Conservation (phyloP, 371 early-diverging fungal genomes). For the Rhizopus sp. region DNA sequence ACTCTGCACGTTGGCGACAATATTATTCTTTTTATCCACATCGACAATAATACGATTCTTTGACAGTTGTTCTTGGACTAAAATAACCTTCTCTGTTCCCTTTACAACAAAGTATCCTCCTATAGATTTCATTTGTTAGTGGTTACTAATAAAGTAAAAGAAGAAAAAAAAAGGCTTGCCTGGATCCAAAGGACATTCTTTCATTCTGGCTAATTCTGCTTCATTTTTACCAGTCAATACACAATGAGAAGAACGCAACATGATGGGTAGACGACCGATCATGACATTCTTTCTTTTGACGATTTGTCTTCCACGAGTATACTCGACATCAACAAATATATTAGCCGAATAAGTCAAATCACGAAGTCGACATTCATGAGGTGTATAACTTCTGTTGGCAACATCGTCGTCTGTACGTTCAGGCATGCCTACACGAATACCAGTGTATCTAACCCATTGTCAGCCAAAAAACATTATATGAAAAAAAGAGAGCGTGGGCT, state of each 20-base stretch:
- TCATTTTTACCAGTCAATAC: conserved; percentile 80
- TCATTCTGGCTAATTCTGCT: conserved; percentile 81
- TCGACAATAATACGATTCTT: conserved; percentile 99
- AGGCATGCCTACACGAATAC: conserved; percentile 90
- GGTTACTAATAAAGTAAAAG: too few relatives aligned
- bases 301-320: conserved; percentile 89
- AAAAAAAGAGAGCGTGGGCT: conserved; percentile 6
- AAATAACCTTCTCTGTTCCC: conserved; percentile 99
- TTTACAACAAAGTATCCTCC: conserved; percentile 99
- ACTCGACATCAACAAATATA: conserved; percentile 98
- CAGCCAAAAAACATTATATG: not conserved
- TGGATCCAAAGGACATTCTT: conserved; percentile 99
- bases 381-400: conserved; percentile 81
- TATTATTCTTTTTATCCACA: conserved; percentile 83
- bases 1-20: conserved; percentile 67
- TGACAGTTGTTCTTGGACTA: conserved; percentile 99
- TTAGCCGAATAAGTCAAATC: conserved; percentile 98
- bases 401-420: conserved; percentile 81
- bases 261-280: conserved; percentile 99
- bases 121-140: conserved; percentile 3
- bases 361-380: conserved; percentile 98
- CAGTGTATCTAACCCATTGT: conserved; percentile 72
- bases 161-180: conserved; percentile 36
- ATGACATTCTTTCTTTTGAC: conserved; percentile 85
- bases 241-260: conserved; percentile 95